Base-by-base conservation (phyloP, 768 basidiomycete species). In the Tulasnella sp. region DNA sequence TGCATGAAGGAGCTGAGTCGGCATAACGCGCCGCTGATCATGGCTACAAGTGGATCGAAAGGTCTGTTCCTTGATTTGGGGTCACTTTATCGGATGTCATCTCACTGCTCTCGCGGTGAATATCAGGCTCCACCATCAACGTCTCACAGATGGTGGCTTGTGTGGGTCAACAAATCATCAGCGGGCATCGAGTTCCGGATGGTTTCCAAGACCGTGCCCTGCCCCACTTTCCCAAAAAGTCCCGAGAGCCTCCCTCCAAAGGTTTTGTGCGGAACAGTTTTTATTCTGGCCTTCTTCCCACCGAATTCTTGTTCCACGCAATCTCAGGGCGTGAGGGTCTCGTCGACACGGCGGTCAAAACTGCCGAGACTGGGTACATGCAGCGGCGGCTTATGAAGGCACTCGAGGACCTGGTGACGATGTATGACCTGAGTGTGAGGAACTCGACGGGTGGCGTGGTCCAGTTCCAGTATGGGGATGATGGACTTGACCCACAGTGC, bases 131-230 rank as follows among this genome's bases (percentile, higher is more conserved):
- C 67, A 89, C 92, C 63, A 94, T 99, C 73, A 99, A 99, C 72
- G 96, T 99, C 57, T 94, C 92, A 22, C 96, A 99, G 73, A 99
- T 99, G 96, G 94, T 98, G 54, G 96, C 94, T 68, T 97, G 94
- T 80, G 96, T 99, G 65, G 96, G 96, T 4, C 96, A 99, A 68
- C 96, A 99, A 69, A 97, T 98, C 70, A 98, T 99, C 63, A 83
- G 92, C 19, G 96, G 96, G 5, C 86, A 90, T 73, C 96, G 96
- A 80, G 92, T 99, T 4, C 93, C 92, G 0, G 86, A 98, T 76
- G 96, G 94, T 29, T 99, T 99, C 75, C 94, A 97, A 72, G 96
- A 99, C 71, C 87, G 96, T 34, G 94, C 96, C 1, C 77, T 99
- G n/a, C 96, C 96, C 0, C 96, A 99, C 71, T 99, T 98, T 71